Conservation (phyloP, 2,329 filamentous ascomycete genomes). For the Blastomyces parvus region DNA sequence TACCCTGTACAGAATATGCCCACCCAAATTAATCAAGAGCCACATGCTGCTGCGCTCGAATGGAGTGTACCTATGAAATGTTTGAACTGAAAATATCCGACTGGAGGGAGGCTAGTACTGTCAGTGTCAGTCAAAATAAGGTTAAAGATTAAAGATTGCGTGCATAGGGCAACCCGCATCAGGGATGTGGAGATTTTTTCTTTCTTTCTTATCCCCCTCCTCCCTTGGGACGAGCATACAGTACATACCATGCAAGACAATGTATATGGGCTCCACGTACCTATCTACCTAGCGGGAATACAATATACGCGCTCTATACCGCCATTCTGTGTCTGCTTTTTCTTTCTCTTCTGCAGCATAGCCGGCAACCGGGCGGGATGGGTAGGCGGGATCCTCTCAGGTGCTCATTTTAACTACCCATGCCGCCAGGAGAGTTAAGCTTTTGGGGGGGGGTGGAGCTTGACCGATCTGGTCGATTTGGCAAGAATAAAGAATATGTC, state of each 20-base stretch:
- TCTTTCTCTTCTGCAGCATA: too few relatives aligned
- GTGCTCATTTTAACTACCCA: too few relatives aligned
- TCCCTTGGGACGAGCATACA: too few relatives aligned
- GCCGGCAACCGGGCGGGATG: too few relatives aligned
- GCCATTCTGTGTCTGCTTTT: too few relatives aligned
- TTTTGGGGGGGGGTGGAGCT: too few relatives aligned
- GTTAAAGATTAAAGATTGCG: not conserved
- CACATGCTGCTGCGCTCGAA: not conserved
- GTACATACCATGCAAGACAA: not conserved
- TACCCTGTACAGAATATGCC: not conserved
- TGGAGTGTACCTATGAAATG: not conserved
- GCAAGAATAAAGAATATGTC: not conserved
- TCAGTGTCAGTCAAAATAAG: constrained; percentile 1
- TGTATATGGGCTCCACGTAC: too few relatives aligned
- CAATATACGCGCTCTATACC: too few relatives aligned
- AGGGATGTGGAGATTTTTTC: not conserved
- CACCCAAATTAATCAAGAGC: not conserved
- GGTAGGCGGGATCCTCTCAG: too few relatives aligned
- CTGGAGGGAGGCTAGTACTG: not conserved
- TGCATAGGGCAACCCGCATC: not conserved
- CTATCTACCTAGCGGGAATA: too few relatives aligned
- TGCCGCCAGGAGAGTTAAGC: too few relatives aligned
- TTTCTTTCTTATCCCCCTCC: too few relatives aligned
- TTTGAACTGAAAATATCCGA: not conserved
- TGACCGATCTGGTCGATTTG: not conserved